Percentiles rank a stretch among this genome's conserved stretches.
phyloP scores from a whole-genome alignment of 257 asterid species.

The Schizonepeta tenuifolia region DNA sequence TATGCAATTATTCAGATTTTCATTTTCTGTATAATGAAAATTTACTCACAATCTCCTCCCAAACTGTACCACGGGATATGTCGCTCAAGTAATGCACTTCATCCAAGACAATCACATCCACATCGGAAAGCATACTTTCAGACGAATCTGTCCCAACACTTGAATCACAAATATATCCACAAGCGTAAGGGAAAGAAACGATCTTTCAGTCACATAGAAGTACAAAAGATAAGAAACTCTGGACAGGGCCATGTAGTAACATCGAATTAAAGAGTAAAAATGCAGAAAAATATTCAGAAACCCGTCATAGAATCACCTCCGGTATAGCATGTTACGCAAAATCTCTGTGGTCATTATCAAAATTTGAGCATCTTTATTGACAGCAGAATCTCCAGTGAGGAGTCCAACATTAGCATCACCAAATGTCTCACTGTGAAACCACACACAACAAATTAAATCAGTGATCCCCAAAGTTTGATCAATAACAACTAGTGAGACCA shows the following conservation, averaged over 20 bases:
- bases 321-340: conserved; percentile 93
- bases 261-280: conserved; percentile 5
- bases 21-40: conserved; percentile 29
- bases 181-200: conserved; percentile 15
- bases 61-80: conserved; percentile 97
- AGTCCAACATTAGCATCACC: conserved; percentile 96
- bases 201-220: conserved; percentile 21
- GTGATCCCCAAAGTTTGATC: conserved; percentile 19
- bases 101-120: conserved; percentile 96
- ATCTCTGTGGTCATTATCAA: conserved; percentile 98
- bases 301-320: conserved; percentile 54
- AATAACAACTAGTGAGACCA: conserved; percentile 7
- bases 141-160: conserved; percentile 87
- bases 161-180: conserved; percentile 42
- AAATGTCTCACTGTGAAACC: conserved; percentile 74
- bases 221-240: conserved; percentile 17
- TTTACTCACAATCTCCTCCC: conserved; percentile 97
- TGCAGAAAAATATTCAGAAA: conserved; percentile 21
- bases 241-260: conserved; percentile 2
- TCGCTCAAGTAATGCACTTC: conserved; percentile 99
- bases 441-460: conserved; percentile 22
- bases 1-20: conserved; percentile 26
- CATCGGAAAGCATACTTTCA: conserved; percentile 83
- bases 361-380: conserved; percentile 93
- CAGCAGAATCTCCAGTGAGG: conserved; percentile 96